Evolutionary conservation across 2,329 filamentous ascomycete species (phyloP), one percentile per base, ranked within the genome.

Genomic region (Neocucurbitaria cava): DNA sequence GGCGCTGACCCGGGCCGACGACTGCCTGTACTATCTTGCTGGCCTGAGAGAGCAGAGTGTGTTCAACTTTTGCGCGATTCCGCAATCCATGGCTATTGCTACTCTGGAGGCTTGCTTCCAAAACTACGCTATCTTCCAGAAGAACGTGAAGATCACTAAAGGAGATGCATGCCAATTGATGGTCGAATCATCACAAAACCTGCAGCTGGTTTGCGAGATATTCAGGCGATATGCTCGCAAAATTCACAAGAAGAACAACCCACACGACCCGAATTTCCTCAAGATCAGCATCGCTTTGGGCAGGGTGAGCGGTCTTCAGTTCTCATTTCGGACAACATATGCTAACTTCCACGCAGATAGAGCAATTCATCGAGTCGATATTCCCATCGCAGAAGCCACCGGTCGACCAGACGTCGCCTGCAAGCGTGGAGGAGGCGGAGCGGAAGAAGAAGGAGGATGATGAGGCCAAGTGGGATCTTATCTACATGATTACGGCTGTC

Each of bases 41-140:
- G 95, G 91, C 42, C 87, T 99, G 61, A 89, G 89, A 64, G 95
- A 99, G 73, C 95, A 99, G 80, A 96, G 92, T 73, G 92, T 96
- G 23, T 99, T 99, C 86, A 99, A 99, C 83, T 99, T 99, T 76
- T 92, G 92, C 43, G 94, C 94, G 52, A 99, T 99, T 61, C 95
- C 95, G 2, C 95, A 99, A 77, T 83, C 88, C 61, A 99, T 99
- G 95, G 95, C 94, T 48, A 97, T 99, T 74, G 94, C 95, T 8
- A 98, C 94, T 0, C 80, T 98, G 38, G 93, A 97, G 66, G 81
- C 92, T 17, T 90, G 94, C 67, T 99, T 98, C 86, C 89, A 90
- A 69, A 99, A 99, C 77, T 90, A 91, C 20, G 83, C 83, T 56
- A 87, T 99, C 53, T 96, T 96, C 73, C 79, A 94, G 73, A 87